These are phyloP conservation scores for Aspergillus ostianus DNA, from an alignment of 495 filamentous ascomycete genomes.

Conservation along the genomic window DNA sequence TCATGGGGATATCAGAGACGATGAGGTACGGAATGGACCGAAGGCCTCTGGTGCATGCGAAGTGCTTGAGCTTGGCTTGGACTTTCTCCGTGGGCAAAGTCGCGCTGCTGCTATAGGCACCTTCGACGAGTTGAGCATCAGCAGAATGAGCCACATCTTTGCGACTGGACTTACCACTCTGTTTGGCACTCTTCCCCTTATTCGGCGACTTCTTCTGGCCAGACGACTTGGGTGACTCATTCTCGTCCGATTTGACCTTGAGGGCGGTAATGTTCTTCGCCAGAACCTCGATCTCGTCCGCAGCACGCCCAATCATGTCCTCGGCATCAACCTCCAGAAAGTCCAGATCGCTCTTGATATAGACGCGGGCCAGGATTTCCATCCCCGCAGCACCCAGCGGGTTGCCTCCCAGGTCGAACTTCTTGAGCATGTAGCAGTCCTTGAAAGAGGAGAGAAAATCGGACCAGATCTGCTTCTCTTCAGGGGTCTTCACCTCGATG, in stretches of 20 bases:
- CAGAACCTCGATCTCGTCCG: background rate
- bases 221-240: background rate
- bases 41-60: conserved; percentile 40
- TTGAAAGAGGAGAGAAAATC: conserved; percentile 43
- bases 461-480: conserved; percentile 42
- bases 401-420: conserved; percentile 47
- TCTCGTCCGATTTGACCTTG: conserved; percentile 1
- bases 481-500: conserved; percentile 32
- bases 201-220: conserved; percentile 19
- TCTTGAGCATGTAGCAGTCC: conserved; percentile 41
- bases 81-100: conserved; percentile 15
- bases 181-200: conserved; percentile 21
- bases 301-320: conserved; percentile 10
- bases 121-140: conserved; percentile 1
- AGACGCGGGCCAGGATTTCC: conserved; percentile 43
- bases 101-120: background rate
- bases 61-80: conserved; percentile 24
- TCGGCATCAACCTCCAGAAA: conserved; percentile 24
- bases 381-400: conserved; percentile 37
- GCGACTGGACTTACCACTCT: conserved; percentile 13
- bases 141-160: background rate
- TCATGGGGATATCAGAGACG: conserved; percentile 36
- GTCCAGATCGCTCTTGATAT: conserved; percentile 39
- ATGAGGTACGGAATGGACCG: conserved; percentile 47
- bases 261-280: background rate